phyloP scores from a whole-genome alignment of 208 protist genomes.

The Crithidia expoeki region DNA sequence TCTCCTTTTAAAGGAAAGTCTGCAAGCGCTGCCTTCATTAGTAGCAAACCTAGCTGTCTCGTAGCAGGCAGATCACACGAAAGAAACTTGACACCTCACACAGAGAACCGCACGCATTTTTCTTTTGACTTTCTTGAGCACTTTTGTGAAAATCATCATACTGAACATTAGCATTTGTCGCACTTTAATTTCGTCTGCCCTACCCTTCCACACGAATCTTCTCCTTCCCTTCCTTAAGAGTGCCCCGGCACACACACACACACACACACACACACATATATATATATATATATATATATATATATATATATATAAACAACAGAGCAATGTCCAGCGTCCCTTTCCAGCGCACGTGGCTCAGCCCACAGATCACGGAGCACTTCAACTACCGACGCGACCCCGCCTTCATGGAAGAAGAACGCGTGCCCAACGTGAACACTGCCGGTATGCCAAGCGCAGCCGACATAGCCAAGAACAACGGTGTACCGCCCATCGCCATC shows the following conservation, averaged over 20 bases:
- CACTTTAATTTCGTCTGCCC: no score
- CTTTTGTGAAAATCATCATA: no score
- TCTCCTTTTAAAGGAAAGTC: no score
- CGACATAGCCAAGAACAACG: conserved; percentile 6
- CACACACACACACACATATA: no score
- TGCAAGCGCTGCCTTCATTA: no score
- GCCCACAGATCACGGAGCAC: conserved; percentile 1
- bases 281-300: background rate
- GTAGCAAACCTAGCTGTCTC: no score
- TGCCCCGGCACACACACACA: background rate
- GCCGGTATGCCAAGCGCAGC: conserved; percentile 9
- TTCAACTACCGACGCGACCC: conserved; percentile 34
- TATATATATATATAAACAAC: background rate
- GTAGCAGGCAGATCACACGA: no score
- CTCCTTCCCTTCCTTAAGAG: background rate
- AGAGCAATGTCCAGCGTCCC: background rate
- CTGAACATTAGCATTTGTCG: no score
- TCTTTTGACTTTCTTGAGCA: no score
- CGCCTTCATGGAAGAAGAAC: conserved; percentile 16
- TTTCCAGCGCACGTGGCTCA: conserved; percentile 4
- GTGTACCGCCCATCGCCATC: conserved; percentile 28
- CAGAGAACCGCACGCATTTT: no score
- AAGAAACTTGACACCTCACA: no score
- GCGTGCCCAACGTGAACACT: conserved; percentile 2
- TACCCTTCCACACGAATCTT: no score